These are phyloP conservation scores for Penicillium sp. DNA, from an alignment of 2,329 filamentous ascomycete genomes.

Conservation along the genomic window DNA sequence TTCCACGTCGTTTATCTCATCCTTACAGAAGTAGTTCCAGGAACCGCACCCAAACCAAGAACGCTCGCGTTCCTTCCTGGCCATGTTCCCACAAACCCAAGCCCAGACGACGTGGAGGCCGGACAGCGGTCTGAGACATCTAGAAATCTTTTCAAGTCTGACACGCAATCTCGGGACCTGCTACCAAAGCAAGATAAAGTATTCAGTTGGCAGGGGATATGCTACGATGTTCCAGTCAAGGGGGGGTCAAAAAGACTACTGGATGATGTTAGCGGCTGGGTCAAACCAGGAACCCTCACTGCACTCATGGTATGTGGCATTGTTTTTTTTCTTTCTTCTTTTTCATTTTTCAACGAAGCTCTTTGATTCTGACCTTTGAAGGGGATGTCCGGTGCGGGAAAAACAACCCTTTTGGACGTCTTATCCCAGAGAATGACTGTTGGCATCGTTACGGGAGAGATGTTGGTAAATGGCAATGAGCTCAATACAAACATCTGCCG, in stretches of 20 bases:
- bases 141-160: too few relatives aligned
- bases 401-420: constrained; percentile 62
- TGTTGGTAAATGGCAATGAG: constrained; percentile 64
- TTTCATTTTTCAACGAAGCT: too few relatives aligned
- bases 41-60: constrained; percentile 31
- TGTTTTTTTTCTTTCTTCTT: too few relatives aligned
- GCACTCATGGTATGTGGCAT: constrained; percentile 51
- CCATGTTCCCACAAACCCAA: constrained; percentile 27
- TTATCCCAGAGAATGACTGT: constrained; percentile 62
- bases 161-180: too few relatives aligned
- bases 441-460: constrained; percentile 66
- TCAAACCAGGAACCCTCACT: constrained; percentile 58
- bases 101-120: constrained; percentile 27
- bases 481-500: constrained; percentile 61
- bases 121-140: too few relatives aligned
- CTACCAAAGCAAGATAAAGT: constrained; percentile 35
- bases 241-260: constrained; percentile 52
- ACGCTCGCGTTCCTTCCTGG: constrained; percentile 33
- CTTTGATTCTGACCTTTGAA: neutral
- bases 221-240: constrained; percentile 57
- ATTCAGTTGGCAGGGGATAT: constrained; percentile 58
- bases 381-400: constrained; percentile 63
- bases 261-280: constrained; percentile 57
- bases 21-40: constrained; percentile 22
- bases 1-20: neutral